Base-by-base conservation (phyloP, 805 yeast species). In the Metschnikowia arizonensis region DNA sequence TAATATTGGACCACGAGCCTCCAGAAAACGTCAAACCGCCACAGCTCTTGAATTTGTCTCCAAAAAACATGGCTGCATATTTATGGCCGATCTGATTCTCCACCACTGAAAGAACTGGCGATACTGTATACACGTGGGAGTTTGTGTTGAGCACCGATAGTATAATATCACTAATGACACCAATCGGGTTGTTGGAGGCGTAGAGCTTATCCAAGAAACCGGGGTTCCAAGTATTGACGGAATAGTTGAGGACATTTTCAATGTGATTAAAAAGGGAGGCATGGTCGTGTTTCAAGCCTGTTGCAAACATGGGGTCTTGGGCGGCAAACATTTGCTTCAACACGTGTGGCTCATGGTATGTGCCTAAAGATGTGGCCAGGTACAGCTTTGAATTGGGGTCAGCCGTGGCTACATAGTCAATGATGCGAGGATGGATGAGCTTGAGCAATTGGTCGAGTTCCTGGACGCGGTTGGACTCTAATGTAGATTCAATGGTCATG, bases 11-110 rank as follows among this genome's bases (percentile, higher is more conserved):
- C 82, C 89, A 87, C 4, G 91, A 83, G 0, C 96, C 96, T 15
- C 96, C 96, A 17, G 88, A 77, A 60, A 87, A 85, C 0, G 96
- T 88, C 53, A 88, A 66, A 0, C 96, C 96, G 21, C 95, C 96
- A 36, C 90, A 78, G 26, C 69, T 66, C 2, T 66, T 66, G 5
- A 75, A 76, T 19, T 53, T 52, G 30, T 59, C 44, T 14, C 48
- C 55, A 55, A 74, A 85, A 63, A 84, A 86, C 56, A 82, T 50
- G 35, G 64, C 59, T 4, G 95, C 95, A 58, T 88, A 88, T 44
- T 80, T 77, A 36, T 72, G 75, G 11, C 83, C 80, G 26, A 84
- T 81, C 47, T 71, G 73, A 63, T 83, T 83, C 59, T 87, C 96
- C 44, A 88, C 78, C 12, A 85, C 74, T 0, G 91, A 80, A 39